Base-by-base conservation (phyloP, 2,329 filamentous ascomycete species). In the Penicillium rolfsii region DNA sequence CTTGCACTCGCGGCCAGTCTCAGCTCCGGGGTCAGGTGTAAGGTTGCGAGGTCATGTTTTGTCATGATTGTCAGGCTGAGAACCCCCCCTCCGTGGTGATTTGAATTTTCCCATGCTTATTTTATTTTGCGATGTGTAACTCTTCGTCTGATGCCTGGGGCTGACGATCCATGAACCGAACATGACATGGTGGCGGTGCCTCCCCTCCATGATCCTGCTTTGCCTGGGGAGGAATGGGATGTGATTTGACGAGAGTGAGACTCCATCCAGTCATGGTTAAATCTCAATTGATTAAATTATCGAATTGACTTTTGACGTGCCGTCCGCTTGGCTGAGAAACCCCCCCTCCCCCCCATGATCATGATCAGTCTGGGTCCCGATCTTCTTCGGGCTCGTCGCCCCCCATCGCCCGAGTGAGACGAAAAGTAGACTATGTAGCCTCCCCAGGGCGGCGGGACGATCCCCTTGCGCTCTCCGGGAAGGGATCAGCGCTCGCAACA, bases 61-160 rank as follows among this genome's bases (percentile, higher is more conserved):
- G 35, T 24, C 30, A 38, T 59, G 33, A 22, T 50, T 40, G 49
- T 26, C 0, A 46, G n/a, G n/a, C 28, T 48, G 28, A 28, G 9
- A 8, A n/a, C 30, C 57, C 22, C 22, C 12, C 45, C 50, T 58
- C 38, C 26, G 16, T 56, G 49, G 8, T 56, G 49, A 24, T 49
- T 50, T 30, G 30, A 28, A 55, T 61, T 55, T 53, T 33, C 30
- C 56, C 49, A 52, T 22, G 22, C 30, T 52, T 36, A 52, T 52
- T 52, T 48, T 33, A 36, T 48, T 55, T 62, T 54, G 62, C n/a
- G 41, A 62, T 60, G 64, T 69, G 67, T 69, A 68, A 68, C 67
- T 63, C 60, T 60, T 58, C 66, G 65, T 63, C 60, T 60, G 57
- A 54, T 57, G 60, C 46, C 56, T 61, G 65, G 64, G 66, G 67